Conservation (phyloP, 140 eudicot genomes). For the Flaveria floridana region DNA sequence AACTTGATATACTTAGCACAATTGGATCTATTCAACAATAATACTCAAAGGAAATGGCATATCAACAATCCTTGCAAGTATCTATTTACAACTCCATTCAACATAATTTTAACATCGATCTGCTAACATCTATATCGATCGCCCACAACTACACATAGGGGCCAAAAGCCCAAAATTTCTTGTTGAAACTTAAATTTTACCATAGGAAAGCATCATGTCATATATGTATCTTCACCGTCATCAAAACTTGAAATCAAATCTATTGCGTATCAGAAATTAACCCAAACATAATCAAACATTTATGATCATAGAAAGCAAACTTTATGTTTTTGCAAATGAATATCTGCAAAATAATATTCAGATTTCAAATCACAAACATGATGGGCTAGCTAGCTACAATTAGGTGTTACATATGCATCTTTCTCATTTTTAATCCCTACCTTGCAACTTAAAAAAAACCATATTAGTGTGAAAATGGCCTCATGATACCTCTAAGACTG, state of each 20-base stretch:
- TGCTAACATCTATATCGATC: neutral
- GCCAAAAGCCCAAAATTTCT: neutral
- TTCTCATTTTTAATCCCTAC: neutral
- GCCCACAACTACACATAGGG: no score
- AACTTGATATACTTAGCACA: slow-evolving; percentile 1
- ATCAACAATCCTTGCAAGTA: neutral
- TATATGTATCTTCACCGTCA: neutral
- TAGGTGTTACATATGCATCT: slow-evolving; percentile 39
- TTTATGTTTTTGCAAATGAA: neutral
- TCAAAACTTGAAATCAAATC: neutral
- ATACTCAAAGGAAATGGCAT: neutral
- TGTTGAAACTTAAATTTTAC: neutral
- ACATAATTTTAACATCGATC: neutral
- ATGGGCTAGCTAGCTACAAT: slow-evolving; percentile 15
- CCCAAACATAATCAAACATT: neutral
- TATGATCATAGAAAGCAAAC: neutral
- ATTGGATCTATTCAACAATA: slow-evolving; percentile 5
- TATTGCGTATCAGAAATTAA: neutral
- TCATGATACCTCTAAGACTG: slow-evolving; percentile 25
- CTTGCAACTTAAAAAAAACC: slow-evolving; percentile 22
- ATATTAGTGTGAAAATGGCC: slow-evolving; percentile 26
- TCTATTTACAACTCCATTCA: neutral
- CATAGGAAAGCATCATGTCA: slow-evolving; percentile 7
- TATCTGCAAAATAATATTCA: neutral
- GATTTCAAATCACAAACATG: slow-evolving; percentile 5